Evolutionary conservation across 331 rosid species (phyloP), one percentile per base, ranked within the genome.

Genomic region (Malus hybrid): DNA sequence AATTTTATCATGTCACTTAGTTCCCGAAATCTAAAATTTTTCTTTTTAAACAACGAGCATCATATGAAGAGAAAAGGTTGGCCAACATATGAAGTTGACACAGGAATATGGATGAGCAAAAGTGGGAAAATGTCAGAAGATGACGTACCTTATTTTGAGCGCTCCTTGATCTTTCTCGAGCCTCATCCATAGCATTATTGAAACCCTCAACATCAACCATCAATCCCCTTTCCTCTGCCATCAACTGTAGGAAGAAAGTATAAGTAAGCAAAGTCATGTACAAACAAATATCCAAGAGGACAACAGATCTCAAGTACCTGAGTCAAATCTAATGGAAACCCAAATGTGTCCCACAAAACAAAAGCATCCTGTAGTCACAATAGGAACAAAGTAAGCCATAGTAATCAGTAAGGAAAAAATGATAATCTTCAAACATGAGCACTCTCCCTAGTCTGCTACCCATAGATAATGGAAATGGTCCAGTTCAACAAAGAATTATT

Each of bases 281-380:
- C 31, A 36, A 13, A 55, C 65, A 7, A 46, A 70, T 42, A 69
- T 62, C 14, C 19, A 56, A 48, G 36, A 29, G 52, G 44, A 65
- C 56, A 69, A 84, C 65, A 67, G 65, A 84, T 50, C 18, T 62
- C 64, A 78, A 67, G 77, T 78, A 93, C 98, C 97, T 94, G 97
- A 75, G 99, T 94, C 84, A 94, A 89, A 85, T 94, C 99, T 71
- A 94, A 79, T 4, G 99, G 99, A 82, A 94, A 94, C 46, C 99
- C 99, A 69, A 57, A 94, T 0, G 99, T 92, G 76, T 94, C 99
- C 99, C 97, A 94, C 89, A 94, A 82, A 80, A 92, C 83, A 86
- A 94, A 94, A 44, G 97, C 99, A 73, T 92, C 99, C 99, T 94
- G 78, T 82, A 83, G 63, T 70, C 79, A 80, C 73, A 83, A 77